Percentiles rank a stretch among this genome's conserved stretches.
These are phyloP conservation scores for Metschnikowia gelsemii DNA, from an alignment of 805 yeast genomes.

Conservation along the genomic window DNA sequence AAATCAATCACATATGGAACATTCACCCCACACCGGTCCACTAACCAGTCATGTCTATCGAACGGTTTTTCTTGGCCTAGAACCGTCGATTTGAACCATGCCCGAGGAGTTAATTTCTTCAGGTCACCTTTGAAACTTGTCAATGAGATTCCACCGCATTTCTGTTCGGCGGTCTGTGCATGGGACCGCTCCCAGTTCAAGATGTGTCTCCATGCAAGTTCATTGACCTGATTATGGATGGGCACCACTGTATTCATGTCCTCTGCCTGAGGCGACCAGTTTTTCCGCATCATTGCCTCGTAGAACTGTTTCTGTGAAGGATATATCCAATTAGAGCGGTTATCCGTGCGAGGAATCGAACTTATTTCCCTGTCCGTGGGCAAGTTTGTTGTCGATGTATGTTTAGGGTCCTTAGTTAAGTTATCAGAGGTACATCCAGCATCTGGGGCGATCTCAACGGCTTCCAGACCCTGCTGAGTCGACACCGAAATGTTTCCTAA, in stretches of 20 bases:
- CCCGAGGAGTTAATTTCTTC: conserved; percentile 82
- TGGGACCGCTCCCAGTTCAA: conserved; percentile 72
- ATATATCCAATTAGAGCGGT: conserved; percentile 77
- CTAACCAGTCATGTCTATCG: conserved; percentile 94
- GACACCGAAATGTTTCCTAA: conserved; percentile 31
- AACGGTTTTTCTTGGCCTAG: conserved; percentile 79
- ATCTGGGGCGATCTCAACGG: conserved; percentile 41
- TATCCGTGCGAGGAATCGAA: conserved; percentile 75
- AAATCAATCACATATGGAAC: conserved; percentile 93
- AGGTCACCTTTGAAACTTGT: conserved; percentile 90
- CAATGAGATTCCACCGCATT: conserved; percentile 82
- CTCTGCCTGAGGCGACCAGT: conserved; percentile 75
- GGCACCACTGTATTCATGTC: conserved; percentile 94
- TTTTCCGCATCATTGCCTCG: conserved; percentile 90
- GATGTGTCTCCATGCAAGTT: conserved; percentile 86
- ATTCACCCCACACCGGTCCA: conserved; percentile 78
- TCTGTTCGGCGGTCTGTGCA: conserved; percentile 44
- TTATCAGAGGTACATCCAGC: conserved; percentile 47
- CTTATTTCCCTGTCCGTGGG: conserved; percentile 77
- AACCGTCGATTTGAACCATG: conserved; percentile 59
- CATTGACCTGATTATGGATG: conserved; percentile 90
- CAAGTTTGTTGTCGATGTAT: conserved; percentile 33
- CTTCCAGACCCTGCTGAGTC: conserved; percentile 32
- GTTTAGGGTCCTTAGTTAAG: conserved; percentile 33
- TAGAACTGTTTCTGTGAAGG: conserved; percentile 94